Evolutionary conservation across 1,284 basidiomycete genomes (phyloP), one percentile per base, ranked within the genome.

Genomic region (Garcileccinum viscosum): DNA sequence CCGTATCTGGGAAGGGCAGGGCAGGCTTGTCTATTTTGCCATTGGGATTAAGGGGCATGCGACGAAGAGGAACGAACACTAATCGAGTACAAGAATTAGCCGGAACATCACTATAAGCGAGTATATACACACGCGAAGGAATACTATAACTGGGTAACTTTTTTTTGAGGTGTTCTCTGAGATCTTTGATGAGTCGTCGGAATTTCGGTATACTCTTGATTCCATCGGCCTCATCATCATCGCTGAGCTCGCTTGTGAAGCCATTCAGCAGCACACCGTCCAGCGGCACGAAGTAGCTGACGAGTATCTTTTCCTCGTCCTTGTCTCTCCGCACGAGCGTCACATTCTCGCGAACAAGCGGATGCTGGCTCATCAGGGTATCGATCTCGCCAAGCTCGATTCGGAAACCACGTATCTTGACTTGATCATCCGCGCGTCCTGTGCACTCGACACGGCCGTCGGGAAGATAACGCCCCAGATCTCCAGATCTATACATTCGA

Each of bases 311-410:
- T 84, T 99, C 98, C 82, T 99, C 98, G 82, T 99, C 96, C 86
- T 99, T 99, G 85, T 99, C 97, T 80, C 98, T 88, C 77, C 98
- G 86, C 33, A 99, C 97, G 62, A 99, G 87, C 2, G 98, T 99
- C 65, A 99, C 96, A 78, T 99, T 99, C 84, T 99, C 98, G 15
- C 97, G 87, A 4, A 99, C 92, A 27, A 96, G 89, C 8, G 95
- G 94, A 80, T 99, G 97, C 76, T 96, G 92, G 75, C 94, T 95
- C 50, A 99, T 89, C 82, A 98, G 93, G 1, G 95, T 98, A 81
- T 99, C 98, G 74, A 99, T 99, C 83, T 99, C 98, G 24, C 97
- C 97, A 8, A 99, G 88, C 83, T 99, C 98, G 79, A 99, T 99
- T 42, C 98, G 89, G 91, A 99, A 99, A 9, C 98, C 98, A 71